Percentiles rank a stretch among this genome's conserved stretches.
These are phyloP conservation scores for Cardiospermum halicacabum DNA, from an alignment of 345 rosid species.

Conservation along the genomic window DNA sequence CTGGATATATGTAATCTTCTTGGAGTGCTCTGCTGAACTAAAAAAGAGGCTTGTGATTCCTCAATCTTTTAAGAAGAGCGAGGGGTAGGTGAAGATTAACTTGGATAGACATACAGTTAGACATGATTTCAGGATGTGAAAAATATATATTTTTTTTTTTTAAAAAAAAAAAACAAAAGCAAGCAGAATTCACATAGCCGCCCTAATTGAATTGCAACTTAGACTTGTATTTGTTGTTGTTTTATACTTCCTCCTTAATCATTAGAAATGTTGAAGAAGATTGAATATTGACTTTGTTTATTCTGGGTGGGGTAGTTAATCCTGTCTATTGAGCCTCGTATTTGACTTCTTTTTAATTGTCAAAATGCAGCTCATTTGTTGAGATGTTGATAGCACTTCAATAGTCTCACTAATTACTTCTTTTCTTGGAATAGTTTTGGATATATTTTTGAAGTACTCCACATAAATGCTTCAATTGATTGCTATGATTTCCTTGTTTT, in stretches of 20 bases:
- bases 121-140: too few relatives aligned
- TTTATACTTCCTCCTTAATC: background rate
- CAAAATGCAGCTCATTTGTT: constrained; percentile 2
- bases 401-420: background rate
- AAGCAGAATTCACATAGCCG: too few relatives aligned
- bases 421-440: background rate
- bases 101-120: too few relatives aligned
- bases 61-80: too few relatives aligned
- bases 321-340: background rate
- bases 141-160: too few relatives aligned
- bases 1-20: background rate
- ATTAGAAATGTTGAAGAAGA: background rate
- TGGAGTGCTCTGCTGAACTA: background rate
- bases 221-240: too few relatives aligned
- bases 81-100: too few relatives aligned
- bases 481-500: background rate
- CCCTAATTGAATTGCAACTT: too few relatives aligned
- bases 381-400: background rate
- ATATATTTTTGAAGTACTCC: background rate
- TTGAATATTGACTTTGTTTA: background rate
- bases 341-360: background rate
- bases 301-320: background rate
- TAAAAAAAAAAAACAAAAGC: too few relatives aligned
- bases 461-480: background rate
- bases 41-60: too few relatives aligned